phyloP scores from a whole-genome alignment of 176 grass and related monocot species.

The Carex pumila region DNA sequence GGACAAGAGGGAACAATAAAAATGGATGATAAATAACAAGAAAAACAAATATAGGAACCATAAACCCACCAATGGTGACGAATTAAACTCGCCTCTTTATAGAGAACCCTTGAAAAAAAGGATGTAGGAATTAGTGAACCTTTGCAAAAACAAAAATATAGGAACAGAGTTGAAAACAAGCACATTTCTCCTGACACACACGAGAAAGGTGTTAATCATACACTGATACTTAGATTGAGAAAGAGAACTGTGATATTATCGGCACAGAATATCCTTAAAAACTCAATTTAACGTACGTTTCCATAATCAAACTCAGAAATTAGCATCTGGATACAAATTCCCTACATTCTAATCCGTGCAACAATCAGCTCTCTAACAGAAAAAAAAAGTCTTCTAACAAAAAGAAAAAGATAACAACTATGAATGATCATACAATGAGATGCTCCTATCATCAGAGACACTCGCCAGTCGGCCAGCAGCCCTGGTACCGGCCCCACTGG shows the following conservation, averaged over 20 bases:
- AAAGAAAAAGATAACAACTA: constrained; percentile 10
- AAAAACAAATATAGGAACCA: neutral
- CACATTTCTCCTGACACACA: neutral
- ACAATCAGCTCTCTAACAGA: neutral
- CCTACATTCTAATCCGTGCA: neutral
- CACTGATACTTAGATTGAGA: neutral
- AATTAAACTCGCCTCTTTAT: no score
- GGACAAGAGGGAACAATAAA: neutral
- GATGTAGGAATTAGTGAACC: no score
- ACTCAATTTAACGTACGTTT: neutral
- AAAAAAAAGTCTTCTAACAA: neutral
- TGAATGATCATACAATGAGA: constrained; percentile 86
- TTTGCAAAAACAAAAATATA: neutral
- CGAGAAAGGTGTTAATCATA: neutral
- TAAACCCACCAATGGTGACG: no score
- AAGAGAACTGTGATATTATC: neutral
- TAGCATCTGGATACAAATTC: constrained; percentile 14
- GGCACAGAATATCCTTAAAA: neutral
- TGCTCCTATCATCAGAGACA: constrained; percentile 72
- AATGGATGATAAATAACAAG: neutral
- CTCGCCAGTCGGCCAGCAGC: constrained; percentile 62
- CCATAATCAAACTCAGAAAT: neutral
- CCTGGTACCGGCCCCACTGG: constrained; percentile 46
- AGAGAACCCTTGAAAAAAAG: no score
- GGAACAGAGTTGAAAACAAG: neutral